These are phyloP conservation scores for Syzygium syzygioides DNA, from an alignment of 441 rosid genomes.

Conservation along the genomic window DNA sequence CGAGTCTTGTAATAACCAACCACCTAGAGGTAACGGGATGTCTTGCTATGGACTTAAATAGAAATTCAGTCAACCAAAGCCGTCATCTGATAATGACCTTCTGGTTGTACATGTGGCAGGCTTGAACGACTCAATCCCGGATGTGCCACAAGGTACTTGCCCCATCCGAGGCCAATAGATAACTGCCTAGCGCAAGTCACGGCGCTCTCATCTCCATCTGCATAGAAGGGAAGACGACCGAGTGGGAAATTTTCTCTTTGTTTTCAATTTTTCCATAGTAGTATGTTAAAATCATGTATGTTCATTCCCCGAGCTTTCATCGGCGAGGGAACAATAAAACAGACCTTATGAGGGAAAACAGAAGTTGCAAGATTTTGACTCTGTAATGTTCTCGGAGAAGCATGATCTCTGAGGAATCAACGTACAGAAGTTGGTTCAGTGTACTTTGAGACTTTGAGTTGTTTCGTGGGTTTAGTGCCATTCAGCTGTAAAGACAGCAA, in stretches of 20 bases:
- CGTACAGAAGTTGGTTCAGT: neutral
- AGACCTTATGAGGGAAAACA: neutral
- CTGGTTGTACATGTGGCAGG: slow-evolving; percentile 17
- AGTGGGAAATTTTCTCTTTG: neutral
- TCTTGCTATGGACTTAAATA: neutral
- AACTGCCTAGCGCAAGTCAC: slow-evolving; percentile 64
- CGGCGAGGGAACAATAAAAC: neutral
- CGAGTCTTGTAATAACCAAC: neutral
- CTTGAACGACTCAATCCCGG: slow-evolving; percentile 47
- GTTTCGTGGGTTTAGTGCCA: neutral
- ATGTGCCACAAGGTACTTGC: slow-evolving; percentile 37
- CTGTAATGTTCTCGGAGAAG: neutral
- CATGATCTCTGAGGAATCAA: neutral
- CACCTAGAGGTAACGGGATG: neutral
- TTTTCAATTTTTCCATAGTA: neutral
- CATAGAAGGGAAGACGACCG: neutral
- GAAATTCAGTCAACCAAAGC: neutral
- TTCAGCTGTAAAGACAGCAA: neutral
- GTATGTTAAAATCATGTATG: neutral
- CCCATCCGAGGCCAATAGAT: slow-evolving; percentile 72
- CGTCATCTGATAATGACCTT: neutral
- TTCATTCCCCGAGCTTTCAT: neutral
- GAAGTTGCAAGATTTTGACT: neutral
- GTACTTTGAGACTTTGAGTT: neutral
- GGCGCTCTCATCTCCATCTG: neutral